These are phyloP conservation scores for Candida patagonica DNA, from an alignment of 805 yeast species.

Conservation along the genomic window DNA sequence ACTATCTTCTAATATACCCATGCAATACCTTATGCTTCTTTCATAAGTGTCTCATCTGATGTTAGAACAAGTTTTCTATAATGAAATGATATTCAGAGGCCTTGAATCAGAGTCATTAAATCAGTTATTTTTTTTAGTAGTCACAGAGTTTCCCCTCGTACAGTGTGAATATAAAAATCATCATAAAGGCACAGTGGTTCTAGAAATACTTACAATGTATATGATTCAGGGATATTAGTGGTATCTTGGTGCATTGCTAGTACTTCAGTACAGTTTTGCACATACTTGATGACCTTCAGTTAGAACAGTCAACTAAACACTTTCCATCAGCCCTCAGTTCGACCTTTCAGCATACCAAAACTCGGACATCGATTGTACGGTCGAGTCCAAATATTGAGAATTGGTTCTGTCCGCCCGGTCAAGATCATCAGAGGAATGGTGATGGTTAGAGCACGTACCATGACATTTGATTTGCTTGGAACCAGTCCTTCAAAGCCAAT, in stretches of 20 bases:
- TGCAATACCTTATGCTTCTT: no score
- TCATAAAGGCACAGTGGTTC: conserved; percentile 14
- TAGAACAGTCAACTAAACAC: background rate
- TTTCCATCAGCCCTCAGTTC: conserved; percentile 3
- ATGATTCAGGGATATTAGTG: no score
- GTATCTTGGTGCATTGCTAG: no score
- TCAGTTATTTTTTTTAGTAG: conserved; percentile 26
- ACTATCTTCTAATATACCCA: no score
- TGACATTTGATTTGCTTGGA: background rate
- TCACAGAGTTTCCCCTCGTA: conserved; percentile 22
- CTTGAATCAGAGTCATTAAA: conserved; percentile 28
- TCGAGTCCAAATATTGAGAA: conserved; percentile 8
- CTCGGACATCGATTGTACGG: conserved; percentile 18
- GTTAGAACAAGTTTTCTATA: no score
- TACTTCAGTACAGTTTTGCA: no score
- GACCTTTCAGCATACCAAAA: conserved; percentile 19
- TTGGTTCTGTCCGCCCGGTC: conserved; percentile 32
- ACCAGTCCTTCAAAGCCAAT: no score
- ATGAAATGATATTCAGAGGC: no score
- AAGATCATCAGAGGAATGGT: conserved; percentile 10
- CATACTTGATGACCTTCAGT: no score
- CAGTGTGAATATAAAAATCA: conserved; percentile 31
- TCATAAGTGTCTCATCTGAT: no score
- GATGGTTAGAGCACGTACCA: background rate
- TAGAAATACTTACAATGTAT: conserved; percentile 2